Percentiles rank a stretch among this genome's conserved stretches.
These are phyloP conservation scores for Fusarium kyushuense DNA, from an alignment of 2,329 filamentous ascomycete species.

Conservation along the genomic window DNA sequence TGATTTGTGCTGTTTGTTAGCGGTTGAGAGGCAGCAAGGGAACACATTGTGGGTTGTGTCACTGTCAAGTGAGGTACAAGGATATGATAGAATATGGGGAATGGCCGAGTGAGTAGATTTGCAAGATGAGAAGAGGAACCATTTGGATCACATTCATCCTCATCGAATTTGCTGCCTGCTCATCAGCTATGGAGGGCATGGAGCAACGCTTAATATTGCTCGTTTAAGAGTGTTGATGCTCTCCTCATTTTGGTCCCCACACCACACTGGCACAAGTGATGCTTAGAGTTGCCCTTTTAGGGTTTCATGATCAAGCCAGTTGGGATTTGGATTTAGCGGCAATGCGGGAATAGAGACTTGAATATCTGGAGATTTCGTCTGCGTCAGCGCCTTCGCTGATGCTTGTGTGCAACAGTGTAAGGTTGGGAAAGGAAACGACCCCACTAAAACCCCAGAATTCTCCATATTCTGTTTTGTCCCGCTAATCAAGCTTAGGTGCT, in stretches of 20 bases:
- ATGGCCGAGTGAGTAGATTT: neutral
- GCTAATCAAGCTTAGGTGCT: conserved; percentile 10
- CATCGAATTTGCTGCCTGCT: conserved; percentile 5
- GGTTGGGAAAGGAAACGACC: neutral
- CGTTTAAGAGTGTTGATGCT: conserved; percentile 3
- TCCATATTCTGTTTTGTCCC: neutral
- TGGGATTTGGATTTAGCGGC: neutral
- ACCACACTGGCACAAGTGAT: neutral
- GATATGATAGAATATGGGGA: neutral
- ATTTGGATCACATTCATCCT: neutral
- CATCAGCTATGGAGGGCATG: conserved; percentile 23
- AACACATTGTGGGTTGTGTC: conserved; percentile 35
- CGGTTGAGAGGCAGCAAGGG: conserved; percentile 36
- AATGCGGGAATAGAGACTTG: neutral
- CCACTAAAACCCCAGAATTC: neutral
- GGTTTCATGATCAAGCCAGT: neutral
- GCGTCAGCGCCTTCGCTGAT: neutral
- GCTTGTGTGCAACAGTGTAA: neutral
- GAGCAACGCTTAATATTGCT: conserved; percentile 4
- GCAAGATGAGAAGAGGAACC: neutral
- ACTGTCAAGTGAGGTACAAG: neutral
- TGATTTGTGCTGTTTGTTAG: conserved; percentile 18
- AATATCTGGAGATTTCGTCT: neutral
- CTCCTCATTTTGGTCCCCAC: neutral
- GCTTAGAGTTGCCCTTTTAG: conserved; percentile 20